Conservation (phyloP, 78 protist species). For the Dictyostelium citrinum region DNA sequence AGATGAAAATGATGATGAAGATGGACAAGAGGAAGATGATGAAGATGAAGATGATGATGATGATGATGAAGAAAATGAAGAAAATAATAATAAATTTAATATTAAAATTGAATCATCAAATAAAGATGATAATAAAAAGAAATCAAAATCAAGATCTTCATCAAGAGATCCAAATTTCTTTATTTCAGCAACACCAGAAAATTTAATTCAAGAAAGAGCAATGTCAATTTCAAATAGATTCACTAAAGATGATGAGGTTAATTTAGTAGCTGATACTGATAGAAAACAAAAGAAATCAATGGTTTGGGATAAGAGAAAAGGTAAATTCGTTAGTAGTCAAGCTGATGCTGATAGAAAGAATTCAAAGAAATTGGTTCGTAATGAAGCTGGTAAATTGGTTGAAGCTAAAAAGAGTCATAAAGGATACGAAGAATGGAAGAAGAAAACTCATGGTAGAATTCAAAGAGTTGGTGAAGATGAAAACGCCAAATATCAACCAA, state of each 20-base stretch:
- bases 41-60: slow-evolving; percentile 2
- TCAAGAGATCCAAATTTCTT: slow-evolving; percentile 56
- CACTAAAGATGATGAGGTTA: slow-evolving; percentile 31
- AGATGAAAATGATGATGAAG: neutral
- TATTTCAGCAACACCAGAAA: slow-evolving; percentile 58
- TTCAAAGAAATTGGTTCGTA: slow-evolving; percentile 62
- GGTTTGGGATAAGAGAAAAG: slow-evolving; percentile 83
- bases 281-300: slow-evolving; percentile 21
- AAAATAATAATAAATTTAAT: neutral
- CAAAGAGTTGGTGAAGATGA: slow-evolving; percentile 71
- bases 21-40: neutral
- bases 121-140: neutral
- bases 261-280: slow-evolving; percentile 49
- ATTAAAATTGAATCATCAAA: slow-evolving; percentile 11
- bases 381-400: slow-evolving; percentile 82
- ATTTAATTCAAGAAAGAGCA: slow-evolving; percentile 43
- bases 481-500: slow-evolving; percentile 9
- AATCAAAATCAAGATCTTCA: slow-evolving; percentile 51
- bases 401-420: slow-evolving; percentile 35
- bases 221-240: slow-evolving; percentile 15
- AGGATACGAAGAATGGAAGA: slow-evolving; percentile 80
- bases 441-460: slow-evolving; percentile 58
- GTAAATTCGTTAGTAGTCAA: slow-evolving; percentile 74
- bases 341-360: slow-evolving; percentile 27
- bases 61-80: slow-evolving; percentile 14